These are phyloP conservation scores for Aureobasidium sp. DNA, from an alignment of 2,329 filamentous ascomycete genomes.

Conservation along the genomic window DNA sequence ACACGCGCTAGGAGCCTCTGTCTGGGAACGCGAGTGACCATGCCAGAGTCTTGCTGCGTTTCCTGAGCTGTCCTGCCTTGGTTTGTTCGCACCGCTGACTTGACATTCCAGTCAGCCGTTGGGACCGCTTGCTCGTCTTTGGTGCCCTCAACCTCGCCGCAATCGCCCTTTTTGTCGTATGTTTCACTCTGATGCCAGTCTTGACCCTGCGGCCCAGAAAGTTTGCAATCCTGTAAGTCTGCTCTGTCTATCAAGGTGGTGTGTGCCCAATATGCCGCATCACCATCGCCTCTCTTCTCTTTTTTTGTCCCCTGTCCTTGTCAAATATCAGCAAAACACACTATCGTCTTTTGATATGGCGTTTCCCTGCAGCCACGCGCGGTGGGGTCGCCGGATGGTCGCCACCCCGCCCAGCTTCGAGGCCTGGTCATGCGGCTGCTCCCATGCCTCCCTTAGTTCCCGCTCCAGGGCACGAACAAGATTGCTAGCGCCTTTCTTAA, in stretches of 20 bases:
- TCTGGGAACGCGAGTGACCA: slow-evolving; percentile 10
- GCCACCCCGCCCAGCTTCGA: slow-evolving; percentile 12
- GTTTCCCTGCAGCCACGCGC: slow-evolving; percentile 9
- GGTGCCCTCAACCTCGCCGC: slow-evolving; percentile 84
- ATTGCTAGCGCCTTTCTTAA: slow-evolving; percentile 14
- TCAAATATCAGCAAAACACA: neutral
- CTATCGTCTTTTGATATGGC: slow-evolving; percentile 7
- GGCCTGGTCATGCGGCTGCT: slow-evolving; percentile 20
- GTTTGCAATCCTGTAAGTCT: slow-evolving; percentile 94
- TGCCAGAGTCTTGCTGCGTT: slow-evolving; percentile 36
- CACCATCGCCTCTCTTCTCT: neutral
- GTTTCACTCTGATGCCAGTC: slow-evolving; percentile 83
- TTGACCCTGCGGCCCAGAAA: slow-evolving; percentile 77
- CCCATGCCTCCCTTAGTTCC: slow-evolving; percentile 20
- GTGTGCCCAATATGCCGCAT: slow-evolving; percentile 10
- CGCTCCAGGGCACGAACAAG: slow-evolving; percentile 14
- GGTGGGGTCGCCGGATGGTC: slow-evolving; percentile 11
- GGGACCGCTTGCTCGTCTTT: slow-evolving; percentile 93
- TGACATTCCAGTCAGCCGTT: slow-evolving; percentile 71
- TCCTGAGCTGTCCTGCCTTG: slow-evolving; percentile 18
- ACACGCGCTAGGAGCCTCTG: neutral
- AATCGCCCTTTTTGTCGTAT: slow-evolving; percentile 84
- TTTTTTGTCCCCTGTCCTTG: neutral
- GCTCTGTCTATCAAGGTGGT: slow-evolving; percentile 8
- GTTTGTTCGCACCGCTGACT: slow-evolving; percentile 5